These are phyloP conservation scores for Nakaseomyces nivariensis DNA, from an alignment of 1,139 yeast genomes.

Conservation along the genomic window DNA sequence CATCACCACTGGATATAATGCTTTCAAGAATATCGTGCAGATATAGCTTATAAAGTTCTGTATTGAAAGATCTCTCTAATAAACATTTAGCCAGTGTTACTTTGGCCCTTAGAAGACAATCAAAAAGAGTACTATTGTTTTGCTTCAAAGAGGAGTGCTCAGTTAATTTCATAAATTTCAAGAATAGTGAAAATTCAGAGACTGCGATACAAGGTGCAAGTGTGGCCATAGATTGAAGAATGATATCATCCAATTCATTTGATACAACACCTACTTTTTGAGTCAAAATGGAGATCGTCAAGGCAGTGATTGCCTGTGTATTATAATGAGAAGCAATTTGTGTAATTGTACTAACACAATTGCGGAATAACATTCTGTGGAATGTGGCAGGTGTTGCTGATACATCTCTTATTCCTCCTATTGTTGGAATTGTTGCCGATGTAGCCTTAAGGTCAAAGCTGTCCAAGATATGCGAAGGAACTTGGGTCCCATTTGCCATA, in stretches of 20 bases:
- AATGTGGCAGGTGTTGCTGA: constrained; percentile 8
- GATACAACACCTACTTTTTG: constrained; percentile 58
- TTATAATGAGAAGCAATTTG: constrained; percentile 60
- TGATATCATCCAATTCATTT: constrained; percentile 32
- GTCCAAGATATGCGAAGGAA: not conserved
- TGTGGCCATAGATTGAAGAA: constrained; percentile 42
- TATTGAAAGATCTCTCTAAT: constrained; percentile 28
- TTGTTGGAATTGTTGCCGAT: not conserved
- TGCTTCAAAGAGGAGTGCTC: constrained; percentile 29
- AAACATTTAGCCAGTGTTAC: constrained; percentile 43
- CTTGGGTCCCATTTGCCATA: not conserved
- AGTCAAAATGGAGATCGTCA: constrained; percentile 71
- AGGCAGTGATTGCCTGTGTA: constrained; percentile 67
- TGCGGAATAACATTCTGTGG: constrained; percentile 33
- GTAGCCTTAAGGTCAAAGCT: constrained; percentile 2
- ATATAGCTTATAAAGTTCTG: constrained; percentile 48
- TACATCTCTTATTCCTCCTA: not conserved
- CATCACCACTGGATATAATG: constrained; percentile 74
- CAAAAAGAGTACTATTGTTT: constrained; percentile 30
- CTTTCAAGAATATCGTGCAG: constrained; percentile 56
- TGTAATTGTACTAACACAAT: constrained; percentile 64
- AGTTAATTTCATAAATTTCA: constrained; percentile 38
- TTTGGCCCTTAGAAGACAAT: constrained; percentile 40
- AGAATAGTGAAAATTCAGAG: constrained; percentile 42
- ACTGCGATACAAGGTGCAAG: constrained; percentile 45